These are phyloP conservation scores for Mortierella sp. DNA, from an alignment of 371 early-diverging fungal species.

Conservation along the genomic window DNA sequence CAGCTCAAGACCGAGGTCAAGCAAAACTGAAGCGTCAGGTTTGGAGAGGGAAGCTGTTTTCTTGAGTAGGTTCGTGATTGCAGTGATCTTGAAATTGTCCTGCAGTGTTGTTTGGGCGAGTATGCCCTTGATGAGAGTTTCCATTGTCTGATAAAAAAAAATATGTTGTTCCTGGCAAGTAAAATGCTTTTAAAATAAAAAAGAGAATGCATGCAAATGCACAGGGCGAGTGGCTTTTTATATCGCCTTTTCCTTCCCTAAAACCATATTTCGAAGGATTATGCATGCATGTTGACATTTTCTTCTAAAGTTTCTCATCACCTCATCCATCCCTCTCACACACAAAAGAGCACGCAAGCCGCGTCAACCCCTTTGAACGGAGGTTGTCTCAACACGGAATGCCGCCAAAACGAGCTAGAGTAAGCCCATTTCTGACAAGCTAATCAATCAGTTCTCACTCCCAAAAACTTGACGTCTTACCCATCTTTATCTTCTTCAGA, in stretches of 20 bases:
- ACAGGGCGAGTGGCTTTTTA: constrained; percentile 4
- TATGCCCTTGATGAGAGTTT: constrained; percentile 39
- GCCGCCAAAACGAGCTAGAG: constrained; percentile 45
- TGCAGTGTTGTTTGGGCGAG: constrained; percentile 26
- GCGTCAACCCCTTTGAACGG: neutral
- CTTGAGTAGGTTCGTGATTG: constrained; percentile 24
- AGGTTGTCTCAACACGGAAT: constrained; percentile 10
- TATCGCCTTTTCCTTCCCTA: neutral
- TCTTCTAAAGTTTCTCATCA: neutral
- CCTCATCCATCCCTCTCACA: neutral
- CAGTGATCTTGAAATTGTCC: constrained; percentile 22
- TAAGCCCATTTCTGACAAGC: neutral
- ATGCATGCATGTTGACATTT: too few relatives aligned
- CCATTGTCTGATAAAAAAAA: constrained; percentile 23
- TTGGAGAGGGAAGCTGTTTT: neutral
- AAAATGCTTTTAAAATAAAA: neutral
- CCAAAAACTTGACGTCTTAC: too few relatives aligned
- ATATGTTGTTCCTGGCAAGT: neutral
- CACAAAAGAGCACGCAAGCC: constrained; percentile 4
- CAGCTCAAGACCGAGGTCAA: constrained; percentile 37
- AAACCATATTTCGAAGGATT: too few relatives aligned
- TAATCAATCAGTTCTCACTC: neutral
- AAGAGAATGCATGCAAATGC: neutral
- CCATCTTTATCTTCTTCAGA: neutral
- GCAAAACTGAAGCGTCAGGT: constrained; percentile 28